Percentiles rank a stretch among this genome's conserved stretches.
phyloP scores from a whole-genome alignment of 2,329 filamentous ascomycete species.

The Chrysoporthe austroafricana region DNA sequence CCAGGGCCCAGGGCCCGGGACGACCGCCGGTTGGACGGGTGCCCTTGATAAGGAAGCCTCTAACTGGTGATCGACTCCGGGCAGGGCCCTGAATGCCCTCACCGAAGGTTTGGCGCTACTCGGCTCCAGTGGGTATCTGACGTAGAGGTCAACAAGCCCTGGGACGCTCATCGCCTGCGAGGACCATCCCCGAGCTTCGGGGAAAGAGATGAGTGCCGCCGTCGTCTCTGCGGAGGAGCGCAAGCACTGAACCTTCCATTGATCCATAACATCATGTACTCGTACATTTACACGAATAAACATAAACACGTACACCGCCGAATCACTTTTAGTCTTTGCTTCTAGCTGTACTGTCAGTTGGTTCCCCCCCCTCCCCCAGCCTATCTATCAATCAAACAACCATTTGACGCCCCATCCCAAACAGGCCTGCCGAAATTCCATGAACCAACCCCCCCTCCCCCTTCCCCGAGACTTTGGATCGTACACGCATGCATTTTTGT shows the following conservation, averaged over 20 bases:
- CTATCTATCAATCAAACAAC: constrained; percentile 8
- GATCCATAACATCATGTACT: constrained; percentile 1
- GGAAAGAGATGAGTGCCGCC: not conserved
- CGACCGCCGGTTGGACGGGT: constrained; percentile 2
- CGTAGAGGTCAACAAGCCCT: constrained; percentile 4
- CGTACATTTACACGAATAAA: constrained; percentile 15
- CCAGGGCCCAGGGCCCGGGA: not conserved
- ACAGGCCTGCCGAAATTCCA: constrained; percentile 34
- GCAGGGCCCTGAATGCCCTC: constrained; percentile 3
- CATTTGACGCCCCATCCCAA: constrained; percentile 8
- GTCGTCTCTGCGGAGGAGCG: not conserved
- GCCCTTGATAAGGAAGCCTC: not conserved
- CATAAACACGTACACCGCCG: not conserved
- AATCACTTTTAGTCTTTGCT: constrained; percentile 5
- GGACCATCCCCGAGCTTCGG: not conserved
- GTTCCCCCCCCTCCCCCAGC: not conserved
- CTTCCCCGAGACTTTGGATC: constrained; percentile 38
- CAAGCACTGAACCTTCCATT: not conserved
- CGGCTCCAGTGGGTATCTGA: constrained; percentile 9
- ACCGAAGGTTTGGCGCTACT: not conserved
- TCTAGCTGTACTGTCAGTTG: not conserved
- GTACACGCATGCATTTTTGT: constrained; percentile 3
- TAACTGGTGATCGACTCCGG: not conserved
- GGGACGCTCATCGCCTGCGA: not conserved
- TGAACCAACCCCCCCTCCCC: constrained; percentile 33